Conservation (phyloP, 2,329 filamentous ascomycete genomes). For the Colletotrichum tropicale region DNA sequence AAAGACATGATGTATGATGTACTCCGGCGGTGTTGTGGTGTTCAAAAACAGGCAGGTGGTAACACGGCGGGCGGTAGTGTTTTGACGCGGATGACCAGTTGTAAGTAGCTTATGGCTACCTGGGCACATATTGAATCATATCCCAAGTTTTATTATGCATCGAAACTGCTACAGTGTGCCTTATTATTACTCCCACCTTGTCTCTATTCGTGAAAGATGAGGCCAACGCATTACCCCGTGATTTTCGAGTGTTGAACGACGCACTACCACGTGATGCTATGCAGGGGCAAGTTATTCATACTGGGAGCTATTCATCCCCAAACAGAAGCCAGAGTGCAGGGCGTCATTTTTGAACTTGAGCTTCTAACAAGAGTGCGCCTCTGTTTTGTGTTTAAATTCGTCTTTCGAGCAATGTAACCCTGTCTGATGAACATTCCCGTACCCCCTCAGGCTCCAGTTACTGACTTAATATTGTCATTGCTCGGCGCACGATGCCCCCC, state of each 20-base stretch:
- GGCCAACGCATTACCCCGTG: neutral
- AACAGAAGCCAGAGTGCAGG: neutral
- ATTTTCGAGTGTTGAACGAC: neutral
- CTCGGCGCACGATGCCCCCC: neutral
- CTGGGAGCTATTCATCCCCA: neutral
- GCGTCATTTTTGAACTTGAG: neutral
- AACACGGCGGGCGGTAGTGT: neutral
- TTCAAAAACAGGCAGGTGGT: neutral
- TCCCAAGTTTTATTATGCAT: neutral
- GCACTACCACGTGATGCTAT: neutral
- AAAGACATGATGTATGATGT: neutral
- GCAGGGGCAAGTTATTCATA: neutral
- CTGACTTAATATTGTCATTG: neutral
- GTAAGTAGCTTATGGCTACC: neutral
- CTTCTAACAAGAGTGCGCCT: neutral
- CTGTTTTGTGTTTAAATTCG: neutral
- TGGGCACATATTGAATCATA: neutral
- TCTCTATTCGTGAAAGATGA: neutral
- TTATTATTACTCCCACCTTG: neutral
- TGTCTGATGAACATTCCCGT: neutral
- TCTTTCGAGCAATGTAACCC: neutral
- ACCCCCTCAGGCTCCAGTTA: neutral
- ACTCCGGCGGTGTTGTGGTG: neutral
- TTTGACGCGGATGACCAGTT: neutral
- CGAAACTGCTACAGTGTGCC: neutral